Evolutionary conservation across 2,329 filamentous ascomycete species (phyloP), one percentile per base, ranked within the genome.

Genomic region (Aspergillus novoparasiticus): DNA sequence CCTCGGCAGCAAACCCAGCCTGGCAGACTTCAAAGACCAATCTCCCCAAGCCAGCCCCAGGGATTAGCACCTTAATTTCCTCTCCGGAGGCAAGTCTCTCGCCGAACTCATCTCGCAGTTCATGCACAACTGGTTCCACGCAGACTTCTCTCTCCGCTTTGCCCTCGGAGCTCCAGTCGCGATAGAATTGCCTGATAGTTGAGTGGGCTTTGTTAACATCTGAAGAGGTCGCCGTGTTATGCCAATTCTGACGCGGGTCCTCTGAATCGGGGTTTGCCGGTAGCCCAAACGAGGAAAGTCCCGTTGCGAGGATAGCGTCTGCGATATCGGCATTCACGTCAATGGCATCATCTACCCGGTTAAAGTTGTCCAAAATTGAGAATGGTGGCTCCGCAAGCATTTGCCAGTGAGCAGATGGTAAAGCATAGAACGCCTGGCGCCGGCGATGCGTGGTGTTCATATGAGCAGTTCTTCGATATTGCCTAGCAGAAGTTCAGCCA

Each of bases 131-230:
- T 0, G 92, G 93, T 0, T 83, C 85, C 73, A 95, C 96, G 73
- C 90, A 93, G 3, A 87, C 87, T n/a, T 87, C 82, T 45, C 95
- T 84, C 81, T 99, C 96, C 0, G 77, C 74, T 3, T 81, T 82
- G 0, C 94, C 95, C 71, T 91, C 93, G 1, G 83, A 85, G 28
- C 92, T 93, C 95, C 96, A 99, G 77, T 99, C 95, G 19, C 95
- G 89, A 78, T 94, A 98, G 76, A 98, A 92, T 74, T 99, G 95
- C 12, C 94, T 89, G 58, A 99, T 85, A 1, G 94, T 98, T 72
- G 93, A 96, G 66, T 93, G 87, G 2, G 94, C 94, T 79, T 98
- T 99, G 75, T 96, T 93, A 59, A 96, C 82, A 72, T 98, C 94
- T 26, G 83, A 82, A 30, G 87, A 80, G 50, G 89, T 94, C 16